Evolutionary conservation across 2,329 filamentous ascomycete species (phyloP), one percentile per base, ranked within the genome.

Genomic region (Rhynchosporium secalis): DNA sequence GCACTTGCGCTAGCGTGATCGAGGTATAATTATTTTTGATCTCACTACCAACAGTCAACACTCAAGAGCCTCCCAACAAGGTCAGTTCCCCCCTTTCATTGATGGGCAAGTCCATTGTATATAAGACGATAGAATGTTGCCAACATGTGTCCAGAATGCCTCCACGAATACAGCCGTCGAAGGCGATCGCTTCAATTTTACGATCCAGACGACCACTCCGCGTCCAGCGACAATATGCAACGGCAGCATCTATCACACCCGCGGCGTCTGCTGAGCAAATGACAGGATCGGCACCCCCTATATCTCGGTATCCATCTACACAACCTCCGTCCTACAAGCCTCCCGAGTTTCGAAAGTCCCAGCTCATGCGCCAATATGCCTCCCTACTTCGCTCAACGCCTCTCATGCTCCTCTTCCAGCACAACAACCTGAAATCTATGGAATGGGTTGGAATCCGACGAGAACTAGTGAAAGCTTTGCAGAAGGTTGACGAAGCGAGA

Each of bases 241-340:
- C 81, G 67, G 76, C 79, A 62, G 76, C 81, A 67, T 78, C 78
- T 5, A 81, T 81, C 15, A 80, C 84, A 55, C 66, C 69, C 20
- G 65, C 80, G 40, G 76, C 82, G 10, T 76, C 83, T 52, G 76
- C 82, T 60, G 76, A 81, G 31, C 80, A 82, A 67, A 80, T 79
- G 65, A 75, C 75, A 51, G 72, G 72, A 60, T 77, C 79, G 1
- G 73, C 78, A 38, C 60, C 64, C 15, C 64, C 69, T 2, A 65
- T 68, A 56, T 51, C 67, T 26, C 78, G 79, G 71, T 83, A 80
- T 69, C 81, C 84, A 58, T 74, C 86, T 0, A 89, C 86, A 0
- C 92, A 97, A 76, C 94, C 93, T 2, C 92, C 91, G 3, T 96
- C 91, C 60, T 89, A 96, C 75, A 91, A 94, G 74, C 89, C 88